Percentiles rank a stretch among this genome's conserved stretches.
These are phyloP conservation scores for Eucalyptus viminalis DNA, from an alignment of 345 rosid genomes.

Conservation along the genomic window DNA sequence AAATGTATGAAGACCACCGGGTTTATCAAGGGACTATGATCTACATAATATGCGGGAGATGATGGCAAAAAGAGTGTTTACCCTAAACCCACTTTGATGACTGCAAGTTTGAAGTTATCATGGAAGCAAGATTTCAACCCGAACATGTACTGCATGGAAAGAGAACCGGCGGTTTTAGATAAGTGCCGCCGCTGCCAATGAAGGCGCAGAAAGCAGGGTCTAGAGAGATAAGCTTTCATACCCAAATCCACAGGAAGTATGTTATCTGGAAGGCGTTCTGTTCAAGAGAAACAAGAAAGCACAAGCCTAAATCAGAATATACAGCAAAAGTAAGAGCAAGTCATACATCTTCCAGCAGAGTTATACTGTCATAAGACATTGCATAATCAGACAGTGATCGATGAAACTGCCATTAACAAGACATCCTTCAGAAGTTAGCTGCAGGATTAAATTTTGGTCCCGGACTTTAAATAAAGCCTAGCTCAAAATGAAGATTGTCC, in stretches of 20 bases:
- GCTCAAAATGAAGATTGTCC: background rate
- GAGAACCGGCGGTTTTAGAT: background rate
- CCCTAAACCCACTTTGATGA: conserved; percentile 58
- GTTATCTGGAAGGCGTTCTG: conserved; percentile 99
- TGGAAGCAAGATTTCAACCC: conserved; percentile 70
- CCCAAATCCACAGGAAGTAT: conserved; percentile 95
- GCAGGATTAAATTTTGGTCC: background rate
- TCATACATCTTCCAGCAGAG: background rate
- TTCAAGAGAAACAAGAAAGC: background rate
- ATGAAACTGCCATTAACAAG: background rate
- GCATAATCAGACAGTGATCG: background rate
- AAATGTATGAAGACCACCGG: background rate
- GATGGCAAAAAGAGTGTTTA: conserved; percentile 8
- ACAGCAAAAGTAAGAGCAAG: background rate
- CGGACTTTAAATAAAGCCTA: background rate
- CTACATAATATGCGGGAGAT: background rate
- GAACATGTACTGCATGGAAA: conserved; percentile 53
- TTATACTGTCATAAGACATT: background rate
- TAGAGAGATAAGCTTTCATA: conserved; percentile 8
- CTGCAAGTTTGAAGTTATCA: conserved; percentile 33
- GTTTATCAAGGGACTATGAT: background rate
- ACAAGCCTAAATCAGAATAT: background rate
- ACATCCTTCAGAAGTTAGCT: background rate
- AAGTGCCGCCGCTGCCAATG: background rate
- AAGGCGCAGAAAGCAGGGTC: background rate